Percentiles rank a stretch among this genome's conserved stretches.
Evolutionary conservation across 2,329 filamentous ascomycete genomes (phyloP).

Genomic region (Colletotrichum kahawae): DNA sequence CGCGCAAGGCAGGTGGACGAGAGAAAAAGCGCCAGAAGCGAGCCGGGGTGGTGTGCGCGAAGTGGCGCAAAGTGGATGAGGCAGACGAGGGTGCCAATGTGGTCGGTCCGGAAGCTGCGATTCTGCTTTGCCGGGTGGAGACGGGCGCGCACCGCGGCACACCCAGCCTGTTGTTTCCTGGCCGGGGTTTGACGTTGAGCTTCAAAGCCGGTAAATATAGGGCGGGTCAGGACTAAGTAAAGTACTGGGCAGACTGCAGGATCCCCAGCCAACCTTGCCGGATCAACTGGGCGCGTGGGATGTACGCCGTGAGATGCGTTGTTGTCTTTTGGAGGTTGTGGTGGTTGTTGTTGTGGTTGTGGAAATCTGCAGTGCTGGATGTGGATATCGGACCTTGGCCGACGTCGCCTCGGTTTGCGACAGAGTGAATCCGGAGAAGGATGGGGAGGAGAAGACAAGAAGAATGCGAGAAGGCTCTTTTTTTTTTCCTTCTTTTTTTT

Average conservation of each 20-base stretch:
- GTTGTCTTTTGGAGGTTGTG: background rate
- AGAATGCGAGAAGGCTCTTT: background rate
- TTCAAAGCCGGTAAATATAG: background rate
- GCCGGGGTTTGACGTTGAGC: background rate
- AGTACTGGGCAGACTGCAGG: background rate
- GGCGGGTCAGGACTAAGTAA: background rate
- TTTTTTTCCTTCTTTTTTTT: background rate
- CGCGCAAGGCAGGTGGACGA: conserved; percentile 1
- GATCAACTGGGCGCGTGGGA: background rate
- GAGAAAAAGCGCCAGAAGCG: conserved; percentile 10
- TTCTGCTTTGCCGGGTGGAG: conserved; percentile 16
- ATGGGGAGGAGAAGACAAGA: background rate
- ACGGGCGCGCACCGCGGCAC: conserved; percentile 8
- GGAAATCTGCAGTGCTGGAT: background rate
- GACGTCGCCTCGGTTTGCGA: background rate
- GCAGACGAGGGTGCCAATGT: conserved; percentile 1
- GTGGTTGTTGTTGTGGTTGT: background rate
- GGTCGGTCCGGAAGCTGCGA: conserved; percentile 11
- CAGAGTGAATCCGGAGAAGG: background rate
- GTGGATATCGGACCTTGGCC: conserved; percentile 14
- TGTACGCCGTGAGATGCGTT: background rate
- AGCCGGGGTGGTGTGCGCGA: conserved; percentile 1
- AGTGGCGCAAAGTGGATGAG: conserved; percentile 15
- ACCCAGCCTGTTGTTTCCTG: background rate
- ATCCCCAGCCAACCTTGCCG: background rate